Evolutionary conservation across 345 rosid genomes (phyloP).

Genomic region (Citrus sp.): DNA sequence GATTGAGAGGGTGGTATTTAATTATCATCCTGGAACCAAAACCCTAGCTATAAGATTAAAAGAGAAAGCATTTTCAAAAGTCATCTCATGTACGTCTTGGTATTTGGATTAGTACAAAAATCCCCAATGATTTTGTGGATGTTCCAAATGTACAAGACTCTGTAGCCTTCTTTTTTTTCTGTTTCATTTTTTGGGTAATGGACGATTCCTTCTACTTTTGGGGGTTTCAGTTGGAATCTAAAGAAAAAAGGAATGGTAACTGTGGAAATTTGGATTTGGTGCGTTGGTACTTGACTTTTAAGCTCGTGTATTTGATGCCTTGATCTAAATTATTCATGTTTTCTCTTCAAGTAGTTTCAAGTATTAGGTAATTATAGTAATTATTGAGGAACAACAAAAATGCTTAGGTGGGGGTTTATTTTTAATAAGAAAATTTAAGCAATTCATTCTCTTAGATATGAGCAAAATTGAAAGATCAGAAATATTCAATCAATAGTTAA

Average conservation of each 20-base stretch:
- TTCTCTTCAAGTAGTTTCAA: neutral
- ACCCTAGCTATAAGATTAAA: neutral
- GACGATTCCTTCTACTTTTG: neutral
- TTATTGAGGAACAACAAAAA: neutral
- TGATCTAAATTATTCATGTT: neutral
- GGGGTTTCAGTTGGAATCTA: neutral
- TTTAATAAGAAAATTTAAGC: neutral
- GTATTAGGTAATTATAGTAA: neutral
- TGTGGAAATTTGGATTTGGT: neutral
- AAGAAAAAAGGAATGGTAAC: no score
- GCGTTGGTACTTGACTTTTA: neutral
- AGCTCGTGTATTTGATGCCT: neutral
- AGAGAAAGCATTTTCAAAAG: neutral
- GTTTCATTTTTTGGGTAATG: neutral
- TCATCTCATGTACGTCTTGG: neutral
- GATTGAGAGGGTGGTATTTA: constrained; percentile 14
- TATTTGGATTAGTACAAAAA: neutral
- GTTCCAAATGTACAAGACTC: neutral
- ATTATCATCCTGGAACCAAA: constrained; percentile 1
- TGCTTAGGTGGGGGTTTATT: neutral
- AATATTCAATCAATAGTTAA: no score
- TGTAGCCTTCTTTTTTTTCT: neutral
- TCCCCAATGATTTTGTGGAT: neutral
- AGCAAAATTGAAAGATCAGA: neutral
- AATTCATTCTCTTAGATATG: no score